Evolutionary conservation across 2,329 filamentous ascomycete species (phyloP).

Genomic region (Aspergillus sp.): DNA sequence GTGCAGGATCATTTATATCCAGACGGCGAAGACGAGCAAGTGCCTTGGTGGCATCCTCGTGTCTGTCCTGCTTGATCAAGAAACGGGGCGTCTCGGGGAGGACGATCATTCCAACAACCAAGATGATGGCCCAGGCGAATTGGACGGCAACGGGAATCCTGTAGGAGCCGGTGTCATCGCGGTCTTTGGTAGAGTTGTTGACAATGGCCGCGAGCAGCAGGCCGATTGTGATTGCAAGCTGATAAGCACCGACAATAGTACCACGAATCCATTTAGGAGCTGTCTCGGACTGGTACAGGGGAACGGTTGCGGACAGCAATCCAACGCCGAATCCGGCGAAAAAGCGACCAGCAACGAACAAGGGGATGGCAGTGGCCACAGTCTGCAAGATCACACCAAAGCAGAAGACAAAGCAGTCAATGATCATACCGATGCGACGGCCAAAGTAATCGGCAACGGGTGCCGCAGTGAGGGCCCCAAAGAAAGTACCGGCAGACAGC

Average conservation of each 20-base stretch:
- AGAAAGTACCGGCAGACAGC: constrained; percentile 72
- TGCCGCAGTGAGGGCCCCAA: constrained; percentile 68
- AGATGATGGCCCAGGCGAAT: constrained; percentile 75
- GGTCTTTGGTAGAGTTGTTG: constrained; percentile 67
- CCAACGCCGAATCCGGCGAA: constrained; percentile 63
- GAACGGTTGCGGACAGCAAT: constrained; percentile 69
- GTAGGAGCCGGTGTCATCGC: constrained; percentile 64
- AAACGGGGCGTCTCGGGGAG: constrained; percentile 82
- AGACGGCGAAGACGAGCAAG: constrained; percentile 69
- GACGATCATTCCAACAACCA: constrained; percentile 68
- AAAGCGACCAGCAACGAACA: constrained; percentile 51
- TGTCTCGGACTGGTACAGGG: constrained; percentile 80
- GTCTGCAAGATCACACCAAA: constrained; percentile 38
- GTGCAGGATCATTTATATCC: constrained; percentile 65
- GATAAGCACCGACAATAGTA: constrained; percentile 73
- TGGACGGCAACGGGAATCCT: constrained; percentile 78
- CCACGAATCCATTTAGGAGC: constrained; percentile 70
- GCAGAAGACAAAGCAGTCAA: constrained; percentile 33
- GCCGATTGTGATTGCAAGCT: constrained; percentile 78
- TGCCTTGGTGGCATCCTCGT: constrained; percentile 61
- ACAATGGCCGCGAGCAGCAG: constrained; percentile 71
- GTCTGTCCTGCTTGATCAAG: constrained; percentile 73
- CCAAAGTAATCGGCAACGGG: constrained; percentile 51
- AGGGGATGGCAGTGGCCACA: constrained; percentile 28
- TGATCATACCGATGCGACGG: constrained; percentile 44